Conservation (phyloP, 2,329 filamentous ascomycete species). For the Verticillium tricorpus region DNA sequence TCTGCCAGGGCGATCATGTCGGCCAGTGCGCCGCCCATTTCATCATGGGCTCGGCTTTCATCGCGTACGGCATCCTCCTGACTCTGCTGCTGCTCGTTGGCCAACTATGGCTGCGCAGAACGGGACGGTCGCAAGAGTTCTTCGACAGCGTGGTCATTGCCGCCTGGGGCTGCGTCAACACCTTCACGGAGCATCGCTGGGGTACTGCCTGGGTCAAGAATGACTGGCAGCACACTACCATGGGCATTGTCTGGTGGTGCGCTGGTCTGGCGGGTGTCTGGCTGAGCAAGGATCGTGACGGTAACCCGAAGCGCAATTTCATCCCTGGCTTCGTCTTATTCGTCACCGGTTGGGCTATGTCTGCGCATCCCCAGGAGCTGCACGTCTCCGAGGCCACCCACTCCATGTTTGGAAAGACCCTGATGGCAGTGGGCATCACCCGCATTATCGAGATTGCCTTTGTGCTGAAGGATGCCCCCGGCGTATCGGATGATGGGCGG, state of each 20-base stretch:
- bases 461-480: constrained; percentile 68
- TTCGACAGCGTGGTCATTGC: constrained; percentile 91
- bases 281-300: constrained; percentile 80
- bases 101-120: constrained; percentile 77
- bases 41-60: constrained; percentile 97
- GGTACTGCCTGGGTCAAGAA: constrained; percentile 84
- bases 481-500: constrained; percentile 61
- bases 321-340: constrained; percentile 88
- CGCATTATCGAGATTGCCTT: constrained; percentile 91
- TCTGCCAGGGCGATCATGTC: constrained; percentile 85
- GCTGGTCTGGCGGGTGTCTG: constrained; percentile 88
- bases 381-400: constrained; percentile 86
- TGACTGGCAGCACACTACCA: constrained; percentile 96
- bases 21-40: constrained; percentile 95
- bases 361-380: constrained; percentile 78
- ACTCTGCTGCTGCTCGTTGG: constrained; percentile 84
- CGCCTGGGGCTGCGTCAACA: constrained; percentile 95
- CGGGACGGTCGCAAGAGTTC: constrained; percentile 90
- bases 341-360: constrained; percentile 95
- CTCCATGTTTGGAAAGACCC: constrained; percentile 83
- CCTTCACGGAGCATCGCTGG: constrained; percentile 97
- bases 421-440: constrained; percentile 83
- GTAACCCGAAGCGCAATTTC: constrained; percentile 85
- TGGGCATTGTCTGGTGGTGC: constrained; percentile 99
- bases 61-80: constrained; percentile 85